Evolutionary conservation across 1,284 basidiomycete species (phyloP), one percentile per base, ranked within the genome.

Genomic region (Pascua sp.): DNA sequence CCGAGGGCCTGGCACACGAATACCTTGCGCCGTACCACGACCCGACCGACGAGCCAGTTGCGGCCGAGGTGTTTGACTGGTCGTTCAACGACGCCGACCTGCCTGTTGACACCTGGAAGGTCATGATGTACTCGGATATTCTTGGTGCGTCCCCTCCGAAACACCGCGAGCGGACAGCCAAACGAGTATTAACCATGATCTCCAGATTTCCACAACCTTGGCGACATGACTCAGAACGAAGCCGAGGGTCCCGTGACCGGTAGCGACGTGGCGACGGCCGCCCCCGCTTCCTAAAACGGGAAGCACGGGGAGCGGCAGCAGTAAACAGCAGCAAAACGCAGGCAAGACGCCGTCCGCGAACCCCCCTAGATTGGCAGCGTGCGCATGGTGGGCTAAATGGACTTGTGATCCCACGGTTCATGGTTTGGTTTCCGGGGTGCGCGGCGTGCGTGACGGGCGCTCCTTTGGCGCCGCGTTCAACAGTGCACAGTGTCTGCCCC

Each of bases 81-180:
- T 90, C 87, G 70, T 98, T 99, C 85, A 99, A 99, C 79, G 95
- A 99, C 67, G 96, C 96, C n/a, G 95, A 99, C 75, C 82, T 99
- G 47, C 96, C 96, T 0, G 91, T 98, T 32, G 95, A 98, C 75
- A 97, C 92, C 4, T 98, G 95, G 95, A 98, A 97, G 80, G 95
- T 98, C 69, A 93, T 94, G 91, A 93, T 94, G 91, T 94, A 94
- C 80, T 88, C 86, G 68, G 91, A 94, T 78, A 94, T 94, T 65
- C 81, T 94, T n/a, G 90, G 91, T 91, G 65, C 61, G 86, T 79
- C 4, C 9, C 16, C 24, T 32, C 24, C 24, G 24, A 32, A 32
- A 32, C 24, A 32, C 3, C 24, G 24, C 24, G 24, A 32, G 24
- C 24, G 24, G 24, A 32, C 24, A 32, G 24, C 24, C 24, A 32